Evolutionary conservation across 495 filamentous ascomycete genomes (phyloP).

Genomic region (Glonium stellatum): DNA sequence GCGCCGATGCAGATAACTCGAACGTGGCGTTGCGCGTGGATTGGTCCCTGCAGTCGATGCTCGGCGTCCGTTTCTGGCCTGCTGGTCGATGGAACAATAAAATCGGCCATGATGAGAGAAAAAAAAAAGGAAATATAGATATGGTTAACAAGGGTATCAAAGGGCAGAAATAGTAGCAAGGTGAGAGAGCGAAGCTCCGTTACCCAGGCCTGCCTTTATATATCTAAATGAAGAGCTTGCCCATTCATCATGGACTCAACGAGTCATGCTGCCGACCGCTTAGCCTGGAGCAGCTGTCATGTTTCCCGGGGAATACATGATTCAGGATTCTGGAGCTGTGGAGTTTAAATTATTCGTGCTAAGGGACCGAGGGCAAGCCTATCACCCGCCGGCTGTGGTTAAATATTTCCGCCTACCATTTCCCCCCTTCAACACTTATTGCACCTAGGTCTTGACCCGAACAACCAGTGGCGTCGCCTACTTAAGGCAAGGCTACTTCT

Average conservation of each 20-base stretch:
- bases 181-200: not conserved
- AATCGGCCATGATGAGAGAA: conserved; percentile 20
- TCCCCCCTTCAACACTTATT: no score
- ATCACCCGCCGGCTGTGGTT: not conserved
- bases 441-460: no score
- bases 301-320: not conserved
- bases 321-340: not conserved
- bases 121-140: not conserved
- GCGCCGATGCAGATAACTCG: conserved; percentile 30
- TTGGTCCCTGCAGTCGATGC: conserved; percentile 21
- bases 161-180: not conserved
- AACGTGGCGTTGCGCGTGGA: conserved; percentile 28
- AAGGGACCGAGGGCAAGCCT: not conserved
- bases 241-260: not conserved
- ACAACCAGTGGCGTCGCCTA: no score
- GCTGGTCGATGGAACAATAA: conserved; percentile 15
- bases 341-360: not conserved
- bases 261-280: not conserved
- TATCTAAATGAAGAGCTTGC: not conserved
- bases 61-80: conserved; percentile 21
- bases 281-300: not conserved
- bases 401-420: conserved; percentile 1
- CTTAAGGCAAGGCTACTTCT: no score
- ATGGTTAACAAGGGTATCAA: not conserved
- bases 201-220: conserved; percentile 1